Percentiles rank a stretch among this genome's conserved stretches.
Conservation (phyloP, 2,329 filamentous ascomycete species). For the Ophiocordyceps camponoti-floridani region DNA sequence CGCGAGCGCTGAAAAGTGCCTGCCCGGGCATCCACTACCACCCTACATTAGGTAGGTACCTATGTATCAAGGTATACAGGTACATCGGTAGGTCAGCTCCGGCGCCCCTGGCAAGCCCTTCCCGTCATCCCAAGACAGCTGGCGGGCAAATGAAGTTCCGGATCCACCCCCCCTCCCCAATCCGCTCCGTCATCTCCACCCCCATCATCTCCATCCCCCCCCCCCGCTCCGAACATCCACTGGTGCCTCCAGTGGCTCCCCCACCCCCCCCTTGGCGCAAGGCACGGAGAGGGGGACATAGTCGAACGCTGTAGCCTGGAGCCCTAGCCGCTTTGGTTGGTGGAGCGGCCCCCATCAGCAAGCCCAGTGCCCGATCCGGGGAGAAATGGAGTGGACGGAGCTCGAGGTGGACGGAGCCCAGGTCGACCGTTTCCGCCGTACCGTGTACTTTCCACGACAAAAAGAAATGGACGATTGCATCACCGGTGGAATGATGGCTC, state of each 20-base stretch:
- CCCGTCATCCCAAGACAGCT: neutral
- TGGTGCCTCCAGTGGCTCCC: neutral
- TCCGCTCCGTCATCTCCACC: too few species aligned
- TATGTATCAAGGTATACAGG: too few species aligned
- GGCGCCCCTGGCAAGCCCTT: neutral
- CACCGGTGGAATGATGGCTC: too few species aligned
- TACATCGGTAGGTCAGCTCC: too few species aligned
- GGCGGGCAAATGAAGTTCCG: neutral
- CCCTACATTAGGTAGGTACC: too few species aligned
- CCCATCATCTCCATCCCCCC: neutral
- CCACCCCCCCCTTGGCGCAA: neutral
- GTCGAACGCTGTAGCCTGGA: neutral
- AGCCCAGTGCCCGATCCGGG: neutral
- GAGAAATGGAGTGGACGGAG: neutral
- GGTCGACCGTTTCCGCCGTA: too few species aligned
- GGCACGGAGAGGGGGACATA: neutral
- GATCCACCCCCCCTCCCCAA: neutral
- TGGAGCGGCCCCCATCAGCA: neutral
- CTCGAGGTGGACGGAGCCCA: too few species aligned
- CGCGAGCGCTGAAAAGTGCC: neutral
- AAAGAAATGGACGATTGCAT: too few species aligned
- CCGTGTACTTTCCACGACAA: neutral
- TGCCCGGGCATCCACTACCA: too few species aligned
- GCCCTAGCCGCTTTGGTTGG: neutral
- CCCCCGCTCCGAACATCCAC: neutral